Conservation (phyloP, 371 early-diverging fungal genomes). For the Mucor piriformis region DNA sequence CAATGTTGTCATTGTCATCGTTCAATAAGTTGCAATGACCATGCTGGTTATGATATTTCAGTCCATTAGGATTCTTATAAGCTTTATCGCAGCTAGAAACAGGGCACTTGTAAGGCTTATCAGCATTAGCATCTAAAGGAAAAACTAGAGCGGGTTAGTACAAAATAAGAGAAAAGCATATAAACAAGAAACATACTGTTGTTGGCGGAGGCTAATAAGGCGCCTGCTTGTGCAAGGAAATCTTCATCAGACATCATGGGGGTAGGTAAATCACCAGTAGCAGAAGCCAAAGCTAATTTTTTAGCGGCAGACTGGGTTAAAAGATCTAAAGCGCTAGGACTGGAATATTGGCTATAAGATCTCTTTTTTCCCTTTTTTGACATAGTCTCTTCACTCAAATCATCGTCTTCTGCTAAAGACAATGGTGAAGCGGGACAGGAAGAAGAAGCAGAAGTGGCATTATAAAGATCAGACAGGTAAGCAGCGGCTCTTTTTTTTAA, state of each 20-base stretch:
- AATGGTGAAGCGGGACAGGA: constrained; percentile 13
- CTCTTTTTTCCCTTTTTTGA: constrained; percentile 43
- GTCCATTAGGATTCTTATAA: constrained; percentile 98
- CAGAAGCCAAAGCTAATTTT: constrained; percentile 44
- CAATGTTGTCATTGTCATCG: constrained; percentile 48
- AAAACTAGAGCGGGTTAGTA: constrained; percentile 7
- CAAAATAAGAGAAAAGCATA: not conserved
- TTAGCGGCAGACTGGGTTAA: constrained; percentile 49
- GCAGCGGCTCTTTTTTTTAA: constrained; percentile 49
- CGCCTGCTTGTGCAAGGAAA: constrained; percentile 55
- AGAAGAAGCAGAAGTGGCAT: constrained; percentile 20
- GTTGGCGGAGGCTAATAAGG: constrained; percentile 46
- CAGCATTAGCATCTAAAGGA: constrained; percentile 40
- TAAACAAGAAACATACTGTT: constrained; percentile 22
- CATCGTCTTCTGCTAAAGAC: constrained; percentile 16
- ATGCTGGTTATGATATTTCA: constrained; percentile 94
- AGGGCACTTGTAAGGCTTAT: constrained; percentile 87
- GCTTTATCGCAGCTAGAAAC: constrained; percentile 91
- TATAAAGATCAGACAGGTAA: constrained; percentile 50
- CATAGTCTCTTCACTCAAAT: constrained; percentile 21
- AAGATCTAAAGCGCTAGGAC: constrained; percentile 44
- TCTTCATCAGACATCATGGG: constrained; percentile 48
- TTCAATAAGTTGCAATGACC: constrained; percentile 67
- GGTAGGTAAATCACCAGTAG: constrained; percentile 26
- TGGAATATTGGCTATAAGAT: constrained; percentile 29